Evolutionary conservation across 1,284 basidiomycete species (phyloP).

Genomic region (Volvariella surrecta): DNA sequence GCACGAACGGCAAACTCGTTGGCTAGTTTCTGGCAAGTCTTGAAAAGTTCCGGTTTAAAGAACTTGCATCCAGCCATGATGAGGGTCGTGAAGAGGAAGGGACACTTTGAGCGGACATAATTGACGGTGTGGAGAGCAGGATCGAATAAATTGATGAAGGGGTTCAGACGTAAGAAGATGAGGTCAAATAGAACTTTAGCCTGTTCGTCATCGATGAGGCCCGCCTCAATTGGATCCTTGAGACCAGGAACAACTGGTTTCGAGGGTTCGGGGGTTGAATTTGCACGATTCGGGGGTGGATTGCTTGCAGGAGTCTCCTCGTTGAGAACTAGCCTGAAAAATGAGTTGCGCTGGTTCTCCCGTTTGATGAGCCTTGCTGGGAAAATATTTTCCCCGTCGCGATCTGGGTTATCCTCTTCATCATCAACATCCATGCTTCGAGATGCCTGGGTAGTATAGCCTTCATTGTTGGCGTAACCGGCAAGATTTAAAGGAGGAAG

Average conservation of each 20-base stretch:
- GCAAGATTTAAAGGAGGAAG: constrained; percentile 37
- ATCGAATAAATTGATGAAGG: constrained; percentile 81
- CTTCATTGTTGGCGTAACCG: constrained; percentile 24
- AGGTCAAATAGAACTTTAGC: constrained; percentile 65
- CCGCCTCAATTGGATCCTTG: constrained; percentile 60
- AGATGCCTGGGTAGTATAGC: constrained; percentile 28
- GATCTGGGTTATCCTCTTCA: constrained; percentile 56
- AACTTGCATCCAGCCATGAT: constrained; percentile 83
- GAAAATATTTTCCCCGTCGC: constrained; percentile 51
- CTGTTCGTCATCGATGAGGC: constrained; percentile 57
- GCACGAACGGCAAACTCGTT: constrained; percentile 67
- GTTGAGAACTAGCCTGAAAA: constrained; percentile 76
- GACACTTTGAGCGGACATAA: constrained; percentile 68
- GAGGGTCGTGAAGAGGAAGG: constrained; percentile 75
- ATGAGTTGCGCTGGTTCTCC: constrained; percentile 64
- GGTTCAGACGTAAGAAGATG: constrained; percentile 72
- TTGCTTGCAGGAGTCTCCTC: constrained; percentile 36
- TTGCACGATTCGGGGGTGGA: constrained; percentile 20
- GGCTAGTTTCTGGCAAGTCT: constrained; percentile 56
- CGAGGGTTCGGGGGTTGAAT: constrained; percentile 23
- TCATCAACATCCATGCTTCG: constrained; percentile 42
- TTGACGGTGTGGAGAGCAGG: constrained; percentile 63
- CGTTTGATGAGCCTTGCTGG: constrained; percentile 63
- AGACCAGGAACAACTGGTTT: constrained; percentile 24
- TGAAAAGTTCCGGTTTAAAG: constrained; percentile 64